Evolutionary conservation across 148 eudicot genomes (phyloP), one percentile per base, ranked within the genome.

Genomic region (Cornus controversa): DNA sequence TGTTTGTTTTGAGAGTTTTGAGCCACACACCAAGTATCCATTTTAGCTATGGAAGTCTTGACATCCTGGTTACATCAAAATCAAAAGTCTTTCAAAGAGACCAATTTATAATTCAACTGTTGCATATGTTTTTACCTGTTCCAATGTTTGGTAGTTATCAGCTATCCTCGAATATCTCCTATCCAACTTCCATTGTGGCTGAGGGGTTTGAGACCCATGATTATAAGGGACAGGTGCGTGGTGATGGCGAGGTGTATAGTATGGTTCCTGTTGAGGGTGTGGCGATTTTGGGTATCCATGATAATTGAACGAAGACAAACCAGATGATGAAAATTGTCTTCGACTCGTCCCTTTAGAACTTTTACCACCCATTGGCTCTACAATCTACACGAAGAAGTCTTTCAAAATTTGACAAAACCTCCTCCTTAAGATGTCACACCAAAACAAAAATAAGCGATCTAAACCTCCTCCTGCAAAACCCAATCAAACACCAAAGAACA

Each of bases 121-220:
- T 10, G 29, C 34, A 8, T 8, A 50, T 6, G 25, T n/a, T n/a
- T 47, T 31, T 60, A 85, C 87, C 87, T 85, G 81, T 68, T 85
- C 85, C 57, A 85, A 15, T 28, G 87, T 75, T 0, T 78, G 75
- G 75, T 85, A 85, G 57, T 81, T 77, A 82, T 82, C 85, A 37
- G 65, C 76, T 50, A 82, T 85, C 69, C 70, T 70, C 8, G 85
- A 82, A 67, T 68, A 85, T 16, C 42, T 82, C 66, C 26, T 76
- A 25, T 82, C 79, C 53, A 82, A 77, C n/a, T 9, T 64, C 70
- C 68, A 26, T 0, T 37, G 66, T 14, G 58, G 81, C 27, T 1
- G 77, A 65, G 82, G 72, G 10, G 72, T n/a, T 14, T 71, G 77
- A 72, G 74, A 31, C 40, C 34, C 50, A 25, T 68, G 50, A 54